Percentiles rank a stretch among this genome's conserved stretches.
These are phyloP conservation scores for Phoma sp. DNA, from an alignment of 2,329 filamentous ascomycete genomes.

Conservation along the genomic window DNA sequence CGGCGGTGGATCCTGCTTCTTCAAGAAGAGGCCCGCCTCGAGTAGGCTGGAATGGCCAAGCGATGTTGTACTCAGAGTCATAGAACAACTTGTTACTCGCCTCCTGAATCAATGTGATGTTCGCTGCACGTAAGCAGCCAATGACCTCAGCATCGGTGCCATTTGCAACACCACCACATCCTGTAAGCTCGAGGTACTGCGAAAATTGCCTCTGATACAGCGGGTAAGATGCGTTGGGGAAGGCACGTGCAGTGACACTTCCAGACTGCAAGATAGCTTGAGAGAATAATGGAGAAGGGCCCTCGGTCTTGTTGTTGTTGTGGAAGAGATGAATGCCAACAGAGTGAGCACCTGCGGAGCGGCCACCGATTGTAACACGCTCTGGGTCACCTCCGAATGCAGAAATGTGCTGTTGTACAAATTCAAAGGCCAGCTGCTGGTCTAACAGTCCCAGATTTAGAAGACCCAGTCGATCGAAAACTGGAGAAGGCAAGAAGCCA, in stretches of 20 bases:
- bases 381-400: constrained; percentile 50
- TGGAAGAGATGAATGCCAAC: constrained; percentile 40
- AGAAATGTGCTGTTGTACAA: constrained; percentile 49
- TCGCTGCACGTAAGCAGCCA: constrained; percentile 49
- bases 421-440: constrained; percentile 38
- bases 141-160: constrained; percentile 44
- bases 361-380: constrained; percentile 49
- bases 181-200: constrained; percentile 24
- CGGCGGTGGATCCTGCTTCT: constrained; percentile 50
- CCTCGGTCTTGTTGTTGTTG: constrained; percentile 37
- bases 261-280: constrained; percentile 39
- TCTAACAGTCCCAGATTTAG: constrained; percentile 39
- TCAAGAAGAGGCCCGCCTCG: constrained; percentile 54
- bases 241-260: constrained; percentile 35
- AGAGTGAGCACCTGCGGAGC: constrained; percentile 45
- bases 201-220: constrained; percentile 38
- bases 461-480: constrained; percentile 34
- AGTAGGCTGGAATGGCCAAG: constrained; percentile 57
- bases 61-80: constrained; percentile 48
- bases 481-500: constrained; percentile 34
- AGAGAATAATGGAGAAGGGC: constrained; percentile 32
- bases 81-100: constrained; percentile 44
- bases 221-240: constrained; percentile 38
- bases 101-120: constrained; percentile 47
- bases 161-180: constrained; percentile 26